A percentile compares a stretch with the other conserved stretches of the same genome.
Conservation (phyloP, 1,284 basidiomycete genomes). For the Cerrena zonata region DNA sequence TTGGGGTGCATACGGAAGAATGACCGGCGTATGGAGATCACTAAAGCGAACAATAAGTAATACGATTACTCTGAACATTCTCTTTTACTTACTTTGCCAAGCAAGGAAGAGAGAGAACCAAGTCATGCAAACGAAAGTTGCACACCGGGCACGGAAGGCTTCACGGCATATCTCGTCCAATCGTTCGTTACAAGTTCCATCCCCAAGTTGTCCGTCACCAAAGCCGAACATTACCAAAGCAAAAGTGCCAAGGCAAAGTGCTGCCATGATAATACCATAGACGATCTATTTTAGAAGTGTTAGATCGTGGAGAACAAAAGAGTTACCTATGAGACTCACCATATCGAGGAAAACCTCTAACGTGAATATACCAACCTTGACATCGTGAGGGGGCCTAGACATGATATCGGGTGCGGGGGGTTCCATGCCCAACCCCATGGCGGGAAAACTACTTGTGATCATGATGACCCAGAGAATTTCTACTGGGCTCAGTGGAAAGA, state of each 20-base stretch:
- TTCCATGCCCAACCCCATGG: slow-evolving; percentile 58
- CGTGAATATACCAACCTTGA: slow-evolving; percentile 49
- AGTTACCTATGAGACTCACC: slow-evolving; percentile 1
- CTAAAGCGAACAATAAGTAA: not conserved
- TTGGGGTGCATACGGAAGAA: slow-evolving; percentile 34
- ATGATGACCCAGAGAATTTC: slow-evolving; percentile 59
- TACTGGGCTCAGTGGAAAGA: slow-evolving; percentile 66
- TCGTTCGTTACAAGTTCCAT: slow-evolving; percentile 41
- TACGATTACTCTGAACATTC: slow-evolving; percentile 13
- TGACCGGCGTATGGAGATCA: not conserved
- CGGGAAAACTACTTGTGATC: slow-evolving; percentile 48
- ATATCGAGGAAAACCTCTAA: slow-evolving; percentile 48
- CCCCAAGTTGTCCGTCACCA: slow-evolving; percentile 42
- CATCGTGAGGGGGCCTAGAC: slow-evolving; percentile 45
- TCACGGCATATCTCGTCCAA: slow-evolving; percentile 30
- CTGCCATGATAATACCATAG: slow-evolving; percentile 63
- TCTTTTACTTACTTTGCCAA: slow-evolving; percentile 35
- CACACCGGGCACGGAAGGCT: slow-evolving; percentile 51
- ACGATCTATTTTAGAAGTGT: too few species aligned
- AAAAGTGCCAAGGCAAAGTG: slow-evolving; percentile 46
- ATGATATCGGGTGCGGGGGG: slow-evolving; percentile 52
- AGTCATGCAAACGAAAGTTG: slow-evolving; percentile 48
- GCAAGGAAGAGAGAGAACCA: slow-evolving; percentile 42
- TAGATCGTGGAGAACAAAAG: too few species aligned
- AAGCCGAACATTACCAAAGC: slow-evolving; percentile 52